Conservation (phyloP, 768 basidiomycete species). For the Mycena belliarum region DNA sequence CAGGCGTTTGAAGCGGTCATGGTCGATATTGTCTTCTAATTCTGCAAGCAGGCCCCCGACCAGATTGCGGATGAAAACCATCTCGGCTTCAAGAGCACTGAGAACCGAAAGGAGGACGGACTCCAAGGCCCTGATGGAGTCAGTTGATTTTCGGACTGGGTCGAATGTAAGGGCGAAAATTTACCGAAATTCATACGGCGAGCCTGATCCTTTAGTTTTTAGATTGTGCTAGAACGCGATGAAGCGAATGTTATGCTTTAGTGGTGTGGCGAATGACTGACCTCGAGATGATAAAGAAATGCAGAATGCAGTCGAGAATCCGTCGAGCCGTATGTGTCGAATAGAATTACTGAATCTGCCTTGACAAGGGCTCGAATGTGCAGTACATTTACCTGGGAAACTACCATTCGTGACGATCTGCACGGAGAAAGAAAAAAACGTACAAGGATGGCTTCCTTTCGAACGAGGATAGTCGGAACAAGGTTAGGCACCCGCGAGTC, state of each 20-base stretch:
- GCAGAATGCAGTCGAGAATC: constrained; percentile 86
- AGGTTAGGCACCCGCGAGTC: constrained; percentile 93
- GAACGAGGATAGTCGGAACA: constrained; percentile 89
- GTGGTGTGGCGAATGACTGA: constrained; percentile 30
- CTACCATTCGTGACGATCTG: constrained; percentile 6
- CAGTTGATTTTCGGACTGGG: constrained; percentile 22
- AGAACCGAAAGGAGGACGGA: constrained; percentile 90
- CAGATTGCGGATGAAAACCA: constrained; percentile 90
- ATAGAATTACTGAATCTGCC: constrained; percentile 86
- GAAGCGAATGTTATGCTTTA: constrained; percentile 12
- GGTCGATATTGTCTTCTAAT: constrained; percentile 93
- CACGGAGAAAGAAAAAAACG: constrained; percentile 30
- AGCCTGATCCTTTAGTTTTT: constrained; percentile 63
- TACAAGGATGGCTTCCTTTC: constrained; percentile 87
- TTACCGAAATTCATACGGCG: constrained; percentile 90
- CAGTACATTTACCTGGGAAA: constrained; percentile 79
- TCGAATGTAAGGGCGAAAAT: not conserved
- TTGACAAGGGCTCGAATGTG: constrained; percentile 96
- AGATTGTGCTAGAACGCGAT: constrained; percentile 67
- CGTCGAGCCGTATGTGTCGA: constrained; percentile 87
- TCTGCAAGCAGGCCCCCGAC: constrained; percentile 90
- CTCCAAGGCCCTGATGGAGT: constrained; percentile 76
- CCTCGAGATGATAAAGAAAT: constrained; percentile 87
- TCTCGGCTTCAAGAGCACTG: constrained; percentile 92
- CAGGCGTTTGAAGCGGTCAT: constrained; percentile 89